Evolutionary conservation across 2,329 filamentous ascomycete genomes (phyloP), one percentile per base, ranked within the genome.

Genomic region (Emericellopsis atlantica): DNA sequence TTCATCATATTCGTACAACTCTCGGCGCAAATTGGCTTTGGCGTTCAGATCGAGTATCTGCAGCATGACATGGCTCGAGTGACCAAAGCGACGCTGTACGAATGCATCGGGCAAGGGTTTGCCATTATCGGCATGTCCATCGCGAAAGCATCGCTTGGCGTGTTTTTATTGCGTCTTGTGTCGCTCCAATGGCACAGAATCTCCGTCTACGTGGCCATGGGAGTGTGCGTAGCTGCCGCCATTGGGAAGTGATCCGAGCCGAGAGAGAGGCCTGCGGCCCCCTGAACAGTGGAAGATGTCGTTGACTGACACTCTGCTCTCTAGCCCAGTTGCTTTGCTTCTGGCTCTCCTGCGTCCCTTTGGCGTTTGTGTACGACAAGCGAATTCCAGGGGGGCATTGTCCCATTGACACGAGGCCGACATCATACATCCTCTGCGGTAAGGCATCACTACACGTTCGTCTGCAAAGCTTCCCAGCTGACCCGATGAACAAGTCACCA

Each of bases 81-180:
- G 21, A 37, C 23, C 14, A 26, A 11, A 18, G 34, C 40, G 9
- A 36, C 14, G 1, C 15, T 41, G n/a, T 36, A 31, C 49, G 57
- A 31, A 47, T 41, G 43, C 33, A 53, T 56, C 15, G 54, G 53
- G 5, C 56, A 58, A 42, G 49, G 51, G 1, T 58, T 64, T 38
- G 54, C 53, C 7, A 44, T 62, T 12, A 29, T 57, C 2, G 59
- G 57, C 18, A 62, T 59, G 49, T 54, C 54, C 10, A 48, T 54
- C 29, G 54, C 58, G 5, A 63, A 63, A 41, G 40, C 49, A 24
- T 60, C 59, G 1, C 46, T 62, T 2, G 58, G 55, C 1, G 49
- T 59, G 18, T 63, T 63, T 41, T 42, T 63, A 11, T 43, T 59
- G 4, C 53, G 58, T 5, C 45, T 62, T 23, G 54, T 60, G 14